A percentile compares a stretch with the other conserved stretches of the same genome.
Conservation (phyloP, 352 stramenopile genomes). For the Globisporangium heterothallicum region DNA sequence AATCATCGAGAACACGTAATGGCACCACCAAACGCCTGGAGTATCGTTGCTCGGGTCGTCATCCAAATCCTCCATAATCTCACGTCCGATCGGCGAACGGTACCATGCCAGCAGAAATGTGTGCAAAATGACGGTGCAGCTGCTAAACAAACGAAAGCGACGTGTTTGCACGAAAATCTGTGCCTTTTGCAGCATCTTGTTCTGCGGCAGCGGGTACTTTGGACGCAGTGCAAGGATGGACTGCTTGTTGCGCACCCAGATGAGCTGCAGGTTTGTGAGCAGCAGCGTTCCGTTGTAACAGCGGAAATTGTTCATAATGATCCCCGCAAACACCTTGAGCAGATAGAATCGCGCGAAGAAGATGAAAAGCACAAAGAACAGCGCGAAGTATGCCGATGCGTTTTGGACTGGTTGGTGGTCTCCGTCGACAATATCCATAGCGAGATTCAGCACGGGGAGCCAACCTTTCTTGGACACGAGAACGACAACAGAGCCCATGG, state of each 20-base stretch:
- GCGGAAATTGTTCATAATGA: slow-evolving; percentile 87
- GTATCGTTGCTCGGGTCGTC: slow-evolving; percentile 21
- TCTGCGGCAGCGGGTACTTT: slow-evolving; percentile 70
- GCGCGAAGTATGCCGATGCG: slow-evolving; percentile 70
- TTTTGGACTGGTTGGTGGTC: slow-evolving; percentile 66
- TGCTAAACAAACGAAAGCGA: slow-evolving; percentile 58
- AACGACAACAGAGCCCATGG: slow-evolving; percentile 75
- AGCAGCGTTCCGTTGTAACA: slow-evolving; percentile 78
- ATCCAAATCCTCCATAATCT: slow-evolving; percentile 27
- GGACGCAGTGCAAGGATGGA: slow-evolving; percentile 54
- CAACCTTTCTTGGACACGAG: slow-evolving; percentile 84
- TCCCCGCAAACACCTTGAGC: slow-evolving; percentile 69
- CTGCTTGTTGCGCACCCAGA: slow-evolving; percentile 73
- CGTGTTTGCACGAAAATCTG: slow-evolving; percentile 67
- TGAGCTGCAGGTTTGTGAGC: slow-evolving; percentile 69
- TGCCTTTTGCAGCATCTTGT: slow-evolving; percentile 43
- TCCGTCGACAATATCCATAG: slow-evolving; percentile 74
- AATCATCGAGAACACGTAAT: slow-evolving; percentile 77
- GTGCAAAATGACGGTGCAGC: slow-evolving; percentile 56
- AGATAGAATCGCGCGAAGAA: slow-evolving; percentile 79
- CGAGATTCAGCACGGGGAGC: slow-evolving; percentile 75
- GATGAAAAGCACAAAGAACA: slow-evolving; percentile 79
- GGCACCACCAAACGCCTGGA: slow-evolving; percentile 57
- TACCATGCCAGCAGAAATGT: slow-evolving; percentile 72
- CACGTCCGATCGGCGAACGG: slow-evolving; percentile 42